phyloP scores from a whole-genome alignment of 345 rosid species.

The Hypericum androsaemum region DNA sequence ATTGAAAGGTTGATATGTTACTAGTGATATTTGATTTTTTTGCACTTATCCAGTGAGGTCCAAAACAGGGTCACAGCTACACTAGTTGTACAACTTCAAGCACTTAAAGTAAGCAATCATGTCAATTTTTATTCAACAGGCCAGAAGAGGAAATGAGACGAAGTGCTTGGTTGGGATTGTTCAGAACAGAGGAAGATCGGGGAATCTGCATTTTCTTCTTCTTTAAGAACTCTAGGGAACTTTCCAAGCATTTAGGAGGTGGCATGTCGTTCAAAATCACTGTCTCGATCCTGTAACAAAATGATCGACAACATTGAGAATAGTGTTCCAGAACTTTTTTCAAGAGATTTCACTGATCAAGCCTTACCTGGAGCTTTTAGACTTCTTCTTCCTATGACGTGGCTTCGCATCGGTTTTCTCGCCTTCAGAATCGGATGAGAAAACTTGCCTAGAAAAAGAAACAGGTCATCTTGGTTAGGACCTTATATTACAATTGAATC shows the following conservation, averaged over 20 bases:
- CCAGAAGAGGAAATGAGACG: conserved; percentile 52
- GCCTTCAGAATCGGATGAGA: conserved; percentile 49
- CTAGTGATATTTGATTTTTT: too few relatives aligned
- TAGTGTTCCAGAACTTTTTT: background rate
- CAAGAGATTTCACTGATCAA: background rate
- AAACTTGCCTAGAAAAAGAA: conserved; percentile 43
- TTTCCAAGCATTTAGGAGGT: conserved; percentile 60
- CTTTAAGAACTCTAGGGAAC: conserved; percentile 71
- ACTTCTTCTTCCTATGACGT: conserved; percentile 35
- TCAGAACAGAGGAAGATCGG: conserved; percentile 63
- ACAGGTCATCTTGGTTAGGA: conserved; percentile 1
- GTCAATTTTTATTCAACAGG: conserved; percentile 33
- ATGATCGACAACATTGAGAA: background rate
- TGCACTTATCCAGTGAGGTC: too few relatives aligned
- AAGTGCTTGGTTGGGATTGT: conserved; percentile 69
- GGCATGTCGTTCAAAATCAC: conserved; percentile 64
- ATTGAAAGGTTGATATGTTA: too few relatives aligned
- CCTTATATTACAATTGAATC: conserved; percentile 6
- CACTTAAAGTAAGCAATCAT: background rate
- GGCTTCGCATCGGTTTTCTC: conserved; percentile 30
- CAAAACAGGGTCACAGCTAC: too few relatives aligned
- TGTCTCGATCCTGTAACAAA: conserved; percentile 42
- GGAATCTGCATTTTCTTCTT: conserved; percentile 65
- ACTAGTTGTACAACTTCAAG: too few relatives aligned
- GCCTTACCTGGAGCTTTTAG: conserved; percentile 55